Evolutionary conservation across 2,329 filamentous ascomycete genomes (phyloP).

Genomic region (Pseudogymnoascus sp.): DNA sequence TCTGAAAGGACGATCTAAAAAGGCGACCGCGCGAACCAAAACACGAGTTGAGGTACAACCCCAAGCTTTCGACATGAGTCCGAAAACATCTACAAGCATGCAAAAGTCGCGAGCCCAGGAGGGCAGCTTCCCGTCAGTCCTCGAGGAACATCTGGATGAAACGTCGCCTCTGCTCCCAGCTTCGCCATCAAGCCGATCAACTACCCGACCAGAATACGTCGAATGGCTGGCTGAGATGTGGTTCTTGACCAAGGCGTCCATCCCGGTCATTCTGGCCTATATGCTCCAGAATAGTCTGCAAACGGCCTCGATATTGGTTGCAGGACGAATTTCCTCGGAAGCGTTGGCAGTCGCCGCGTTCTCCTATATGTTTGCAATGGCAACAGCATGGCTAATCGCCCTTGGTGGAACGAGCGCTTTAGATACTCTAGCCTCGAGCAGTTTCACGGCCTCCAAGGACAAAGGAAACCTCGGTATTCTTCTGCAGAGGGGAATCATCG

Average conservation of each 20-base stretch:
- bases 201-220: conserved; percentile 36
- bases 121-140: background rate
- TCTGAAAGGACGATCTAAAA: background rate
- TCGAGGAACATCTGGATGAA: background rate
- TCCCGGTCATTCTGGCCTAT: conserved; percentile 79
- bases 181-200: conserved; percentile 36
- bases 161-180: background rate
- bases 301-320: conserved; percentile 74
- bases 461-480: conserved; percentile 73
- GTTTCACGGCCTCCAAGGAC: conserved; percentile 74
- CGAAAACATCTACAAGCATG: background rate
- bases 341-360: conserved; percentile 77
- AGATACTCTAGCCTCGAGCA: conserved; percentile 76
- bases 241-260: conserved; percentile 60
- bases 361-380: conserved; percentile 91
- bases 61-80: background rate
- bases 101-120: background rate
- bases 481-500: conserved; percentile 68
- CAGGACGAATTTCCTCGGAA: conserved; percentile 72
- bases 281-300: conserved; percentile 80
- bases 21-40: background rate
- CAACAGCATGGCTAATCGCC: conserved; percentile 79
- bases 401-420: conserved; percentile 80
- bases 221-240: conserved; percentile 54
- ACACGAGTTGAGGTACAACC: background rate